Percentiles rank a stretch among this genome's conserved stretches.
Conservation (phyloP, 2,329 filamentous ascomycete genomes). For the Fusarium tupiense region DNA sequence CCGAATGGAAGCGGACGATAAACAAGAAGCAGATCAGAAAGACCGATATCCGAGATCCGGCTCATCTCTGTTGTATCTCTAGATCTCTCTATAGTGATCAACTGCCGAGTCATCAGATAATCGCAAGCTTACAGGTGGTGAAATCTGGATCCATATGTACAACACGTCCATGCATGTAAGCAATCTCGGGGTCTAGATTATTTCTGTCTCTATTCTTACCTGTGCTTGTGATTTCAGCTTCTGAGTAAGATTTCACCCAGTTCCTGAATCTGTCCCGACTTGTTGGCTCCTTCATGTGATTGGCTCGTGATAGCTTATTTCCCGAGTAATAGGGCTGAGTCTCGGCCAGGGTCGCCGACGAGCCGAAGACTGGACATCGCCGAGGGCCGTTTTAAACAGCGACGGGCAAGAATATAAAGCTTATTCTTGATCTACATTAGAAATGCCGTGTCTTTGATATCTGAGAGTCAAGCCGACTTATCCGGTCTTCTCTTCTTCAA, state of each 20-base stretch:
- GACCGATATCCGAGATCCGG: neutral
- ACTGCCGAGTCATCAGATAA: neutral
- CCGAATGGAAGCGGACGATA: neutral
- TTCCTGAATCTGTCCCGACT: neutral
- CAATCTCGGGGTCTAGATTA: neutral
- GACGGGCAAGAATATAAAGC: neutral
- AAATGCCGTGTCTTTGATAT: neutral
- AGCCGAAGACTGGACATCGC: neutral
- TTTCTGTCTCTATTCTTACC: neutral
- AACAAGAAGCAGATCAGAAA: neutral
- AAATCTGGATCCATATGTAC: neutral
- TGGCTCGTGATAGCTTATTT: neutral
- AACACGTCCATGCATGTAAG: neutral
- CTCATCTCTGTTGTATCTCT: neutral
- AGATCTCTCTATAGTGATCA: neutral
- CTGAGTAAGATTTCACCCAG: neutral
- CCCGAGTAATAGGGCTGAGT: slow-evolving; percentile 17
- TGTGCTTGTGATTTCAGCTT: neutral
- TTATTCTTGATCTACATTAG: neutral
- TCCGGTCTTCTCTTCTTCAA: neutral
- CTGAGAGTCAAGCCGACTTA: neutral
- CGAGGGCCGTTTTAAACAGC: neutral
- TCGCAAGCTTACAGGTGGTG: neutral
- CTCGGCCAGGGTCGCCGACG: slow-evolving; percentile 21
- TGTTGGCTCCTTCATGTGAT: neutral